A percentile compares a stretch with the other conserved stretches of the same genome.
Evolutionary conservation across 2,329 filamentous ascomycete species (phyloP).

Genomic region (Periconia sp.): DNA sequence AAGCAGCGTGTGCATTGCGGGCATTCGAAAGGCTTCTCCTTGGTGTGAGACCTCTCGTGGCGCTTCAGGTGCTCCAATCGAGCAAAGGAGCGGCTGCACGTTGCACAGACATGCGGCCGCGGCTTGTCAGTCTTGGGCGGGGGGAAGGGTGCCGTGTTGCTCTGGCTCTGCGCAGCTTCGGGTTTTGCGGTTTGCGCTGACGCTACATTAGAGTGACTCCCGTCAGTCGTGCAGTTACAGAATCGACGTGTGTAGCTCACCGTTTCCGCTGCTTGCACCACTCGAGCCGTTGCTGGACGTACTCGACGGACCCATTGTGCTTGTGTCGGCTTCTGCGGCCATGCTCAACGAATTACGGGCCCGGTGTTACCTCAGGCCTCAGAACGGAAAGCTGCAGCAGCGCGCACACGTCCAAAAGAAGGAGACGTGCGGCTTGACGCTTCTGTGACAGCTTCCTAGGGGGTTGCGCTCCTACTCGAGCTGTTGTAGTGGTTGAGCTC

Average conservation of each 20-base stretch:
- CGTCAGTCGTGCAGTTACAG: constrained; percentile 22
- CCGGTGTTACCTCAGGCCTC: constrained; percentile 18
- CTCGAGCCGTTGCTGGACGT: constrained; percentile 37
- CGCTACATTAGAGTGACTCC: constrained; percentile 23
- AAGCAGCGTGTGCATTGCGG: constrained; percentile 95
- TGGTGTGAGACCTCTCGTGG: constrained; percentile 96
- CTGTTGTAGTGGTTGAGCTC: constrained; percentile 1
- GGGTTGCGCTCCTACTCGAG: constrained; percentile 12
- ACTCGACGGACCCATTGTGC: constrained; percentile 34
- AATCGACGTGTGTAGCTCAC: constrained; percentile 25
- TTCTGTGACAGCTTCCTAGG: constrained; percentile 7
- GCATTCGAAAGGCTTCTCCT: constrained; percentile 98
- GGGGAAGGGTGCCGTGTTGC: constrained; percentile 60
- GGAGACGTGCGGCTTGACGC: constrained; percentile 8
- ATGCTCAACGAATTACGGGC: constrained; percentile 26
- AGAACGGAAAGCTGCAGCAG: constrained; percentile 17
- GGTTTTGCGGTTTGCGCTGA: constrained; percentile 41
- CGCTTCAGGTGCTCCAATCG: constrained; percentile 95
- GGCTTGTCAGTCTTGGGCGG: constrained; percentile 97
- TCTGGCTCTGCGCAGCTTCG: constrained; percentile 33
- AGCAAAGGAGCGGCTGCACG: constrained; percentile 90
- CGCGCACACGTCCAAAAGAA: constrained; percentile 6
- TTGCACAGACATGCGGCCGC: constrained; percentile 89
- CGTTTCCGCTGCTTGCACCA: constrained; percentile 37
- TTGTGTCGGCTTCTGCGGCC: constrained; percentile 30